Evolutionary conservation across 768 basidiomycete genomes (phyloP).

Genomic region (Roridomyces roridus): DNA sequence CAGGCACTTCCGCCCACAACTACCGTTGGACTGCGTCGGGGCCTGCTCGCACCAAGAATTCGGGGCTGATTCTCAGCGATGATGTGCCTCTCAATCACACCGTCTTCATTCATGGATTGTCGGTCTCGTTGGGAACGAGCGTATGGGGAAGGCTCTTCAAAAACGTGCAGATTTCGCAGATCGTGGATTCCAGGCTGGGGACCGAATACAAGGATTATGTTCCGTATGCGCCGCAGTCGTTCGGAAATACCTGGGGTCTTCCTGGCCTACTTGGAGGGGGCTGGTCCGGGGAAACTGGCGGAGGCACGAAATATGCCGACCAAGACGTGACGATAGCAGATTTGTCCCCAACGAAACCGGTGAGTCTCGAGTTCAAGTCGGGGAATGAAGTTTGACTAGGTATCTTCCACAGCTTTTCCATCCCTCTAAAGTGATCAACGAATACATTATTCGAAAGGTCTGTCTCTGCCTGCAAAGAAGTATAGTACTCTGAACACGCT

Average conservation of each 20-base stretch:
- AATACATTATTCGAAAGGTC: constrained; percentile 5
- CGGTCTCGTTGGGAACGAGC: constrained; percentile 1
- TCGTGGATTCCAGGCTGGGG: background rate
- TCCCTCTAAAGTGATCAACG: constrained; percentile 3
- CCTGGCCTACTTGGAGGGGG: no score
- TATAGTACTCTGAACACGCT: no score
- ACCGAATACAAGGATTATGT: background rate
- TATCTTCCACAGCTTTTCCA: background rate
- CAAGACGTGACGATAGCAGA: background rate
- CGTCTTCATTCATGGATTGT: constrained; percentile 2
- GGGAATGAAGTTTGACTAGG: no score
- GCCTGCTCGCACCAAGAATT: background rate
- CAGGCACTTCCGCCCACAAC: background rate
- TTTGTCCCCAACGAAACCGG: background rate
- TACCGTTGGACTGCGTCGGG: background rate
- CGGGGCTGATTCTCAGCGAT: background rate
- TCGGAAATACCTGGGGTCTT: no score
- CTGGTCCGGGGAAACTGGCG: no score
- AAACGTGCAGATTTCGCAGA: background rate
- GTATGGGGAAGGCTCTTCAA: constrained; percentile 10
- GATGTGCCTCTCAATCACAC: background rate
- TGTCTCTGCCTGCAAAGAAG: no score
- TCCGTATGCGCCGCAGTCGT: background rate
- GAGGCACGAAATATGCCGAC: background rate
- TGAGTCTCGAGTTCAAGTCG: background rate